Base-by-base conservation (phyloP, 164 flowering plant species). In the Taxillus chinensis region DNA sequence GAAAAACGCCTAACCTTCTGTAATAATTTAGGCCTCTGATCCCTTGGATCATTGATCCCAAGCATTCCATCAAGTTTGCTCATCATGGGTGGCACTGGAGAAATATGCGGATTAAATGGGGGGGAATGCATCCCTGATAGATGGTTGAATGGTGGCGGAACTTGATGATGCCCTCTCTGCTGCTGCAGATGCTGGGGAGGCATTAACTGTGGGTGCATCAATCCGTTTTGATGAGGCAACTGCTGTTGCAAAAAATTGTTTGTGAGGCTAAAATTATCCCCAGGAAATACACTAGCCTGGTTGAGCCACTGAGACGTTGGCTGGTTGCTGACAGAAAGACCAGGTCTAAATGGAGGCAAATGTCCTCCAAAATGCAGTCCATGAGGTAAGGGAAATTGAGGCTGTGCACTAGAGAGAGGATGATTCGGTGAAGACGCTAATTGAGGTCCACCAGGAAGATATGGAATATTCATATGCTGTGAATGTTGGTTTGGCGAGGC, bases 241-340 rank as follows among this genome's bases (percentile, higher is more conserved):
- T 77, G 89, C 40, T 77, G 87, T n/a, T 74, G 83, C 68, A 83
- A 40, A 57, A 81, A 13, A 64, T 69, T 79, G 62, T 75, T 75
- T 43, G 80, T 51, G 37, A 70, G 66, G 15, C 60, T 60, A 9
- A 81, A 41, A 72, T 71, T 78, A 55, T 80, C 81, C 16, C 82
- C 78, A 57, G 78, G 70, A 69, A 65, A 67, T 8, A 73, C 4
- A 61, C 73, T 66, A 39, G 77, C 37, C 45, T 74, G 80, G 66
- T 68, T 79, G 62, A 57, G 68, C 85, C 82, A 79, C 42, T 84
- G 92, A 64, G 67, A 74, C 55, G 70, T 79, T 4, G 72, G 65
- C 56, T 76, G 68, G 64, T 67, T 69, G 56, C 70, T 75, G 56
- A 62, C 55, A 37, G 85, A 62, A 5, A 67, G 72, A 49, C 73